A percentile compares a stretch with the other conserved stretches of the same genome.
These are phyloP conservation scores for Botrytis squamosa DNA, from an alignment of 2,329 filamentous ascomycete species.

Conservation along the genomic window DNA sequence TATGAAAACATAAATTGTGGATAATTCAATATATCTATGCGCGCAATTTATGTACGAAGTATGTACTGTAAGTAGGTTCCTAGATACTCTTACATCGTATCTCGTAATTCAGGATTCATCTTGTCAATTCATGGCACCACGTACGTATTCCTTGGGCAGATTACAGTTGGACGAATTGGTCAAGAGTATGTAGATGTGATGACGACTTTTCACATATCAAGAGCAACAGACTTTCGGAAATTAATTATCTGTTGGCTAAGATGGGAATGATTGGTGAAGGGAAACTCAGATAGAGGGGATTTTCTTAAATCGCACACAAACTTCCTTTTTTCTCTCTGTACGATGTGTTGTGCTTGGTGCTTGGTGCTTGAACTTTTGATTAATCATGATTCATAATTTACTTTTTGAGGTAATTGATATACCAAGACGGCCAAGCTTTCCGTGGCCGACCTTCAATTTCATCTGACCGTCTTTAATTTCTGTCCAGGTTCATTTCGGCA, in stretches of 20 bases:
- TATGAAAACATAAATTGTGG: conserved; percentile 4
- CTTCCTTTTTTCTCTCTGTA: not conserved
- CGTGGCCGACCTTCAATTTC: conserved; percentile 6
- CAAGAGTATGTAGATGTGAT: not conserved
- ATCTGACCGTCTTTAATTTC: not conserved
- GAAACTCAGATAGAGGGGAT: not conserved
- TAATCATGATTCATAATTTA: conserved; percentile 9
- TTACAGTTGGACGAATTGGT: not conserved
- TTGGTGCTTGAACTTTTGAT: not conserved
- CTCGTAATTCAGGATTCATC: not conserved
- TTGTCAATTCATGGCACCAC: not conserved
- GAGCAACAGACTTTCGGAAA: conserved; percentile 1
- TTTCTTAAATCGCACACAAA: no score
- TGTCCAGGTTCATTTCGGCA: not conserved
- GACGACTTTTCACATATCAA: not conserved
- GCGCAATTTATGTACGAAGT: not conserved
- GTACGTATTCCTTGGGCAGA: not conserved
- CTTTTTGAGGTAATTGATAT: not conserved
- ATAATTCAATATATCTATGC: conserved; percentile 7
- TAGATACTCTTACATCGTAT: not conserved
- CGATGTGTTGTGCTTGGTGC: not conserved
- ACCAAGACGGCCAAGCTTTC: conserved; percentile 19
- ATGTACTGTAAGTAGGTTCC: not conserved
- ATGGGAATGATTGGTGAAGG: not conserved
- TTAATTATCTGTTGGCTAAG: not conserved